Conservation (phyloP, 129 eudicot genomes). For the Helianthus tuberosus region DNA sequence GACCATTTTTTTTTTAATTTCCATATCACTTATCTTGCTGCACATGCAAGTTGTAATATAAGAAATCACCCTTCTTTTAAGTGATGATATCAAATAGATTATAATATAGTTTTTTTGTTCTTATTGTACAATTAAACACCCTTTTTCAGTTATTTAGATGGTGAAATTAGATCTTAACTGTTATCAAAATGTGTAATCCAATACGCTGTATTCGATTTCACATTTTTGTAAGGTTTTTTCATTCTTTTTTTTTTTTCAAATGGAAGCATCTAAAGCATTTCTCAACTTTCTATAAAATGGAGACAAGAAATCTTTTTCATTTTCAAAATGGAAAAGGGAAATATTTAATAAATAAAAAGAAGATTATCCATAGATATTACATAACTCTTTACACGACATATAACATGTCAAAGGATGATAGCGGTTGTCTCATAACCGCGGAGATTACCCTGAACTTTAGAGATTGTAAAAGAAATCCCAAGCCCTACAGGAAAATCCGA, state of each 20-base stretch:
- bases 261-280: constrained; percentile 20
- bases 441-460: background rate
- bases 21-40: constrained; percentile 15
- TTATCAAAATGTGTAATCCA: too few species aligned
- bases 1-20: constrained; percentile 8
- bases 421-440: constrained; percentile 10
- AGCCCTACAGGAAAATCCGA: too few species aligned
- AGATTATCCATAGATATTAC: constrained; percentile 28
- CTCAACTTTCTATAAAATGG: constrained; percentile 19
- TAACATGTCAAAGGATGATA: constrained; percentile 18
- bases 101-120: background rate
- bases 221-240: too few species aligned
- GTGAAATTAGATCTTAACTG: too few species aligned
- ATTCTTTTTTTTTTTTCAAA: background rate
- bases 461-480: too few species aligned
- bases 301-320: constrained; percentile 26
- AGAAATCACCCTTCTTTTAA: background rate
- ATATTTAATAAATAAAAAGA: constrained; percentile 21
- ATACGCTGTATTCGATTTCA: too few species aligned
- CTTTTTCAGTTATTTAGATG: too few species aligned
- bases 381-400: constrained; percentile 36
- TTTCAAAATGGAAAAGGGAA: constrained; percentile 19
- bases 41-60: constrained; percentile 19
- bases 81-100: background rate
- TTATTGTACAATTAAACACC: background rate